phyloP scores from a whole-genome alignment of 148 eudicot species.

The Fallopia convolvulus region DNA sequence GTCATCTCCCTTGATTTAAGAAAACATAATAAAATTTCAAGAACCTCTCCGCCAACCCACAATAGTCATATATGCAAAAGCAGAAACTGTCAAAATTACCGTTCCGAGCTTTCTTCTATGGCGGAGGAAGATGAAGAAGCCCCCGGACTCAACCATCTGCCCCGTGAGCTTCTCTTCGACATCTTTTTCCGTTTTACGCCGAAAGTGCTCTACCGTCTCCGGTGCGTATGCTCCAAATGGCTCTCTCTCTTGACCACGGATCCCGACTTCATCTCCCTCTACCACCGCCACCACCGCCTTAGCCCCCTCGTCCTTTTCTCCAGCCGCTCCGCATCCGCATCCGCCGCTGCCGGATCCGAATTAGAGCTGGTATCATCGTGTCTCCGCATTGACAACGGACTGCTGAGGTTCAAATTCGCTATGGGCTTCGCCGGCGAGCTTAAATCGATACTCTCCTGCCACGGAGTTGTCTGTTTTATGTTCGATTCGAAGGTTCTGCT shows the following conservation, averaged over 20 bases:
- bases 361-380: slow-evolving; percentile 13
- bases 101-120: slow-evolving; percentile 3
- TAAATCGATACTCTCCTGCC: slow-evolving; percentile 17
- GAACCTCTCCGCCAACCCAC: neutral
- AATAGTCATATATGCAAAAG: neutral
- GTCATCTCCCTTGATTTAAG: neutral
- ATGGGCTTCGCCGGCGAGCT: slow-evolving; percentile 15
- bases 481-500: slow-evolving; percentile 12
- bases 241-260: slow-evolving; percentile 3
- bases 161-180: slow-evolving; percentile 34
- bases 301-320: slow-evolving; percentile 27
- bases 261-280: slow-evolving; percentile 24
- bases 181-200: slow-evolving; percentile 26
- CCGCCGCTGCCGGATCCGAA: neutral
- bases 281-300: slow-evolving; percentile 28
- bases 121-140: slow-evolving; percentile 6
- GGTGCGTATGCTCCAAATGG: slow-evolving; percentile 25
- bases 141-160: slow-evolving; percentile 19
- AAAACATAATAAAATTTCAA: neutral
- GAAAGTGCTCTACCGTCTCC: slow-evolving; percentile 20
- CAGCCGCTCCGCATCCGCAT: neutral
- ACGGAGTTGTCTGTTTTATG: slow-evolving; percentile 28
- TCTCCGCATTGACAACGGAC: slow-evolving; percentile 25
- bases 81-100: neutral
- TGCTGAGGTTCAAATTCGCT: slow-evolving; percentile 12